Evolutionary conservation across 2,329 filamentous ascomycete genomes (phyloP), one percentile per base, ranked within the genome.

Genomic region (Sporothrix phasma): DNA sequence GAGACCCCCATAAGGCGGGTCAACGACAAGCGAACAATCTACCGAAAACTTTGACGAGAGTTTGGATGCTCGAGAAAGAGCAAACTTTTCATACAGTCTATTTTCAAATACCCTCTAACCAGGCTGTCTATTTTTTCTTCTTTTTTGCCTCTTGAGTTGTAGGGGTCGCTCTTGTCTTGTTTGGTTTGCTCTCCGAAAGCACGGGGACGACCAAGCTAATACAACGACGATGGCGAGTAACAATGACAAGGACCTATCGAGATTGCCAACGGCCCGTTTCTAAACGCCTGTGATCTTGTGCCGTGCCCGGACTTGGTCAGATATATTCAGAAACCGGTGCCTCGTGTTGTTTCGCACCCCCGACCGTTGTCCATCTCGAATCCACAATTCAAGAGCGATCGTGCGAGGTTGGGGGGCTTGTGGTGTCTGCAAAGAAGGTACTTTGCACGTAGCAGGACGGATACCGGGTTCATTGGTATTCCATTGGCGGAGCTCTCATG

Each of bases 11-110:
- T 41, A 39, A 19, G 3, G 41, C 13, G 24, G 56, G 37, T 13
- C 22, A 45, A 61, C 43, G 24, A 45, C 24, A 17, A 59, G 24
- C 56, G 56, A 59, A 31, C 39, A 59, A 46, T 45, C 43, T 45
- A 19, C 56, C 56, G 56, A 59, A 39, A 59, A 10, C 56, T 59
- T 46, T 31, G 26, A 29, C 56, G 56, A 59, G 56, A 46, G n/a
- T 29, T 11, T n/a, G n/a, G 22, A 29, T 34, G 22, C 53, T 24
- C 22, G 34, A 6, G 15, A 15, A n/a, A 29, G 43, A n/a, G 17
- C n/a, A 5, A 5, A 5, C 13, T 54, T 37, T 22, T n/a, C n/a
- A n/a, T n/a, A n/a, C n/a, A n/a, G n/a, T n/a, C n/a, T 49, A 26
- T 47, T 26, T 43, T 47, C 19, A 24, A 15, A 11, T 15, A n/a